A percentile compares a stretch with the other conserved stretches of the same genome.
Evolutionary conservation across 371 early-diverging fungal genomes (phyloP).

Genomic region (Phascolomyces articulosus): DNA sequence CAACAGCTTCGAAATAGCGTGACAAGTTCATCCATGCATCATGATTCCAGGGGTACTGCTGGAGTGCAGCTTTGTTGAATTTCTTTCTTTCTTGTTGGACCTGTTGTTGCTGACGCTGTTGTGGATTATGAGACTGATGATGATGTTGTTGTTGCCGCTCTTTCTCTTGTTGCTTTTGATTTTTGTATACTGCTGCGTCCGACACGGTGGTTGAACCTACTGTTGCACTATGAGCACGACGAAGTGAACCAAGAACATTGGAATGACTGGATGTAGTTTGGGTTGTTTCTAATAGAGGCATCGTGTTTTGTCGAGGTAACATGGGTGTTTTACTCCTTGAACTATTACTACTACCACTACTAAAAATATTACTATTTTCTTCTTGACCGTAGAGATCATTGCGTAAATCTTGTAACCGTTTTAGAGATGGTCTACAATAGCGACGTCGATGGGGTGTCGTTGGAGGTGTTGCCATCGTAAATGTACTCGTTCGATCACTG

Average conservation of each 20-base stretch:
- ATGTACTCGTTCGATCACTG: neutral
- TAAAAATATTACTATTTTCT: too few relatives aligned
- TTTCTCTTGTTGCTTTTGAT: too few relatives aligned
- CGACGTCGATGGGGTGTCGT: neutral
- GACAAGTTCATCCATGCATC: neutral
- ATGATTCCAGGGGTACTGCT: neutral
- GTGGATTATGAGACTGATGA: too few relatives aligned
- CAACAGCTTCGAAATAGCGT: conserved; percentile 2
- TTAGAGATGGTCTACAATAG: neutral
- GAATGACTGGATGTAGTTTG: neutral
- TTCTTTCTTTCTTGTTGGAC: neutral
- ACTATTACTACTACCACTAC: too few relatives aligned
- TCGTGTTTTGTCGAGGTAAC: neutral
- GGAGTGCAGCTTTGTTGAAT: too few relatives aligned
- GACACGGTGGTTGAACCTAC: neutral
- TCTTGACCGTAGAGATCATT: neutral
- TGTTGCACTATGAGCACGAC: neutral
- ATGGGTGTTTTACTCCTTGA: too few relatives aligned
- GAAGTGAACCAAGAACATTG: neutral
- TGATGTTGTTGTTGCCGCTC: too few relatives aligned
- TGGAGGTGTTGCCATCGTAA: neutral
- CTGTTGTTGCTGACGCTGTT: neutral
- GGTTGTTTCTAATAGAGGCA: neutral
- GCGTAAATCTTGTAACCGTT: neutral
- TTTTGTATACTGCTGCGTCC: neutral